Conservation (phyloP, 129 eudicot species). For the Ambrosia artemisiifolia region DNA sequence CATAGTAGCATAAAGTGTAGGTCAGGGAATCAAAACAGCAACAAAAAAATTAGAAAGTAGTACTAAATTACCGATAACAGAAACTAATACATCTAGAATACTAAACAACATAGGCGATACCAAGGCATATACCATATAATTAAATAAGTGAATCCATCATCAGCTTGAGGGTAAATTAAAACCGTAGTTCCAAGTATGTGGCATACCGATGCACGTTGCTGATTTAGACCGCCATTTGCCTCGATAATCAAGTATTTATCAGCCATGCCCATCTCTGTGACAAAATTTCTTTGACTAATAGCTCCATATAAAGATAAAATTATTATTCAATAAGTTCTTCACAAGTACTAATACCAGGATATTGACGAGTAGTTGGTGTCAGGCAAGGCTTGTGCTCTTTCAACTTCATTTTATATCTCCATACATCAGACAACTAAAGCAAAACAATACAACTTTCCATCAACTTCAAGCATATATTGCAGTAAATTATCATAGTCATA, state of each 20-base stretch:
- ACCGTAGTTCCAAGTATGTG: constrained; percentile 5
- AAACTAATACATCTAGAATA: constrained; percentile 10
- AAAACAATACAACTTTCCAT: not conserved
- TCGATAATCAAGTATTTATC: constrained; percentile 65
- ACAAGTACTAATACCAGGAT: constrained; percentile 37
- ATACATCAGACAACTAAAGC: constrained; percentile 60
- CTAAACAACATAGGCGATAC: not conserved
- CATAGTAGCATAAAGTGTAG: no score
- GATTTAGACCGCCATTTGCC: constrained; percentile 97
- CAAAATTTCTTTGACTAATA: not conserved
- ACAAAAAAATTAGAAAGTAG: no score
- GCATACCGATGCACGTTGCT: constrained; percentile 91
- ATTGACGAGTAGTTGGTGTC: constrained; percentile 31
- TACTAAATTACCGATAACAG: no score
- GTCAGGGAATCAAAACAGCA: no score
- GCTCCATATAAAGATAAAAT: not conserved
- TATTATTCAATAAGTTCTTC: not conserved
- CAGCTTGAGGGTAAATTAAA: constrained; percentile 7
- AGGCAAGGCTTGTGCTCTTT: constrained; percentile 63
- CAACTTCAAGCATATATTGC: constrained; percentile 25
- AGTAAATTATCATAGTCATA: not conserved
- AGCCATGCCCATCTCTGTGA: constrained; percentile 39
- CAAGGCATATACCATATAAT: not conserved
- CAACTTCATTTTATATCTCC: constrained; percentile 66
- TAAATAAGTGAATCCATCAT: not conserved